Evolutionary conservation across 176 grass and related monocot species (phyloP).

Genomic region (Paspalum vaginatum): DNA sequence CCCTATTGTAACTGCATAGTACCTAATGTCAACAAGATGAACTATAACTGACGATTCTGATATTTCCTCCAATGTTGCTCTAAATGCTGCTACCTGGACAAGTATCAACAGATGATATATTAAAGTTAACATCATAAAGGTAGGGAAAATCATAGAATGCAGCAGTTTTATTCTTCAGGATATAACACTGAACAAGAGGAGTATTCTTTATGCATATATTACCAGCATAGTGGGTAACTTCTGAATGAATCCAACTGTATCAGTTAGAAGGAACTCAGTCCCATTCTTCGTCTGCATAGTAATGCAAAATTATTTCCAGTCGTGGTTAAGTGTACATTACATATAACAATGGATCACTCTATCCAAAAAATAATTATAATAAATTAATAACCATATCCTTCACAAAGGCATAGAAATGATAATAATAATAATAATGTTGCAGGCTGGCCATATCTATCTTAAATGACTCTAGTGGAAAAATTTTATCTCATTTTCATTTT

Average conservation of each 20-base stretch:
- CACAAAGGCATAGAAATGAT: not conserved
- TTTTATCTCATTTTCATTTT: not conserved
- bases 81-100: slow-evolving; percentile 92
- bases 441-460: not conserved
- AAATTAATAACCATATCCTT: not conserved
- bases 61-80: slow-evolving; percentile 97
- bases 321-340: not conserved
- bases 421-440: not conserved
- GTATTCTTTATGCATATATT: too few species aligned
- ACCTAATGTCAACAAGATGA: slow-evolving; percentile 98
- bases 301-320: slow-evolving; percentile 18
- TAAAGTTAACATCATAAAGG: not conserved
- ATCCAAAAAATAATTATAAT: not conserved
- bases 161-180: not conserved
- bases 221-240: slow-evolving; percentile 98
- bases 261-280: slow-evolving; percentile 93
- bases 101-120: slow-evolving; percentile 31
- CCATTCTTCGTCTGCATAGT: slow-evolving; percentile 86
- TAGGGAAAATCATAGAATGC: not conserved
- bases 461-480: not conserved
- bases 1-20: slow-evolving; percentile 13
- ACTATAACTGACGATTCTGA: slow-evolving; percentile 90
- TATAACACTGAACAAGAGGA: slow-evolving; percentile 2
- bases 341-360: not conserved
- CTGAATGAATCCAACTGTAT: slow-evolving; percentile 98